Base-by-base conservation (phyloP, 2,329 filamentous ascomycete species). In the Ophiostoma pallidulum region DNA sequence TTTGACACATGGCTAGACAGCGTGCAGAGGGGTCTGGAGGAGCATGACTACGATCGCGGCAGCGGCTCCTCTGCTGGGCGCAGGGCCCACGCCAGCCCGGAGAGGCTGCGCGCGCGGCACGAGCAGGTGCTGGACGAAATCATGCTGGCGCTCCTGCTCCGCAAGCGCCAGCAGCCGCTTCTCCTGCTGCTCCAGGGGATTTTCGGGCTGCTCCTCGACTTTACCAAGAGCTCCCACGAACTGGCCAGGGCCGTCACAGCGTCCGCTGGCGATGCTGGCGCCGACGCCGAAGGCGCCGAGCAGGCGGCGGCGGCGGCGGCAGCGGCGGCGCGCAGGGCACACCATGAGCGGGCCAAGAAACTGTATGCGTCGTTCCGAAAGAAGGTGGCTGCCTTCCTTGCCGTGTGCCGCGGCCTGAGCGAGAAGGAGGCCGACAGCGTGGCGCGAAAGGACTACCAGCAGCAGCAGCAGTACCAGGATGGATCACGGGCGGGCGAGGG, bases 121-220 rank as follows among this genome's bases (percentile, higher is more conserved):
- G 82, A 89, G 52, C 70, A 76, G 29, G 76, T 82, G 8, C 71
- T 95, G 2, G 84, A 94, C 59, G 73, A 79, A 43, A 88, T 94
- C 40, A 77, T 90, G 66, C 78, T 80, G 52, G 78, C 79, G 0
- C 67, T 92, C 0, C 73, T 95, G 13, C 67, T 94, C 3, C 75
- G 84, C 50, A 86, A 84, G 57, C 73, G 84, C 31, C 88, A 94
- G 61, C 72, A 79, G 50, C 82, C 86, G 1, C 77, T 89, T 0
- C 70, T 89, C 53, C 76, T 75, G 33, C 66, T 94, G 0, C 66
- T 95, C 0, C 84, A 94, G 51, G 82, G 85, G 16, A 84, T 91
- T 2, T 91, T 94, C 53, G 69, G 71, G 1, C 64, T 78, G 0
- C 75, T 94, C n/a, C 67, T 95, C 10, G 68, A 72, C 12, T 92